phyloP scores from a whole-genome alignment of 2,329 filamentous ascomycete genomes.

The Diaporthe citriasiana region DNA sequence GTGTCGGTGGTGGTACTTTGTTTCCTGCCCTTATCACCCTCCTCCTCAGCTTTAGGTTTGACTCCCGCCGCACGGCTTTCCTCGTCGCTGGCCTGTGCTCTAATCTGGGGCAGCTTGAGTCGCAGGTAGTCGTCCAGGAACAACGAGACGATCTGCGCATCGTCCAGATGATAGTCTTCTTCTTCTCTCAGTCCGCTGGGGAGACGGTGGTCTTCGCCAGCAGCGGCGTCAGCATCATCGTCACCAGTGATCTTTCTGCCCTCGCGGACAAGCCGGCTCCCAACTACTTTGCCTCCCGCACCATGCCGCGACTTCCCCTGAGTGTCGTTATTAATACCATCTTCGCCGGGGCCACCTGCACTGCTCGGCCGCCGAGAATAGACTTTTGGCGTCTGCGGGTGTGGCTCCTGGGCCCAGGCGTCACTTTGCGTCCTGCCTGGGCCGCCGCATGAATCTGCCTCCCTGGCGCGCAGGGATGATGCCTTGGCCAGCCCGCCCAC shows the following conservation, averaged over 20 bases:
- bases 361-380: slow-evolving; percentile 14
- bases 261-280: slow-evolving; percentile 20
- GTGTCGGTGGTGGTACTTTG: slow-evolving; percentile 37
- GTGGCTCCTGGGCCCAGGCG: slow-evolving; percentile 18
- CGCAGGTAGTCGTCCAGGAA: slow-evolving; percentile 50
- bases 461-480: slow-evolving; percentile 10
- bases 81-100: slow-evolving; percentile 16
- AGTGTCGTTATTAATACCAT: background rate
- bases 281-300: slow-evolving; percentile 28
- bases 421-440: background rate
- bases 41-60: background rate
- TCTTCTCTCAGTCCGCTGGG: background rate
- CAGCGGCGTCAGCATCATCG: background rate
- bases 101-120: background rate
- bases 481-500: slow-evolving; percentile 42
- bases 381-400: slow-evolving; percentile 9
- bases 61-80: background rate
- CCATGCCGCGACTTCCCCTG: background rate
- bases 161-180: slow-evolving; percentile 43
- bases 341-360: slow-evolving; percentile 1
- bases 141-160: slow-evolving; percentile 49
- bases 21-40: background rate
- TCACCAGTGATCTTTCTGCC: background rate
- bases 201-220: background rate
- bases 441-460: slow-evolving; percentile 21